Evolutionary conservation across 116 monocot species (phyloP), one percentile per base, ranked within the genome.

Genomic region (Posidonia oceanica): DNA sequence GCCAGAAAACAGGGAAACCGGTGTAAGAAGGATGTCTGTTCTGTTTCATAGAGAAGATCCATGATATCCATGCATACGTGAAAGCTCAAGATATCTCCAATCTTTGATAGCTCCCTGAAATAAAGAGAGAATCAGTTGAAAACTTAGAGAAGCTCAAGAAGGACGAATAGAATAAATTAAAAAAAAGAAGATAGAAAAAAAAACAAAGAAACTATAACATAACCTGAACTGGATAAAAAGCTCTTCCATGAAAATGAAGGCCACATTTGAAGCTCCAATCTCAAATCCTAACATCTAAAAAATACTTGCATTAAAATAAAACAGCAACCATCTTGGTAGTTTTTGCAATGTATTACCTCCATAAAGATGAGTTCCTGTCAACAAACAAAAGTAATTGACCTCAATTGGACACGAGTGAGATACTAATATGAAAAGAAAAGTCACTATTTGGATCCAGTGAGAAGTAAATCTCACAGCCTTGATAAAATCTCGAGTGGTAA

Each of bases 11-110:
- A 73, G 16, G 91, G 87, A 16, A 74, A 69, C 13, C 14, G 52
- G 55, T 88, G 84, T 75, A 88, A 75, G 52, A 64, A 51, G 39
- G 86, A 82, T 54, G 64, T 80, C 4, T 87, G 82, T 77, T 91
- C 91, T 58, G 80, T 79, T 74, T 91, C 91, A 77, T 94, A 94
- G 38, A 94, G 85, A 59, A 94, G 69, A 76, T 94, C 94, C 84
- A 91, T 82, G 62, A 94, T 86, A 39, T 94, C 88, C 86, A 88
- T 82, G 86, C 91, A 94, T 56, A 86, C 66, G 66, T 82, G 61
- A 69, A 88, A 59, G 39, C 68, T 82, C 36, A 94, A 52, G 39
- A 78, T 77, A 38, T 84, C 84, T 37, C 91, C 94, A 44, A 83
- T 16, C 52, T 74, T 91, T 18, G 91, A 94, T 55, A 94, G 36